These are phyloP conservation scores for Paspalum notatum DNA, from an alignment of 176 grass and related monocot species.

Conservation along the genomic window DNA sequence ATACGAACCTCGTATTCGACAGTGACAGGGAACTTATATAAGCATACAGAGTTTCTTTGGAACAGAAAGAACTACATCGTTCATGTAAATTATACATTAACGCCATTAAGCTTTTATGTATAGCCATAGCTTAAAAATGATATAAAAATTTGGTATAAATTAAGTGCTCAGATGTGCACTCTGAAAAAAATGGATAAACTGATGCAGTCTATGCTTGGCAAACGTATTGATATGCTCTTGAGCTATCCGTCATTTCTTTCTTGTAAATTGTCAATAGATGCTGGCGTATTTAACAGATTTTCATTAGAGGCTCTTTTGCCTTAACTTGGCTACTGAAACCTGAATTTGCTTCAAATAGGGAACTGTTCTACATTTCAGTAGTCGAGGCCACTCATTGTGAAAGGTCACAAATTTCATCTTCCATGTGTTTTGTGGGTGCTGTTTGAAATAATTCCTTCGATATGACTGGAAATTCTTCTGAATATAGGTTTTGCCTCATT, in stretches of 20 bases:
- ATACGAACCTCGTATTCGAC: background rate
- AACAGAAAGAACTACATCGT: background rate
- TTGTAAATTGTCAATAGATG: background rate
- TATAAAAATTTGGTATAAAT: constrained; percentile 4
- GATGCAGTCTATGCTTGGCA: background rate
- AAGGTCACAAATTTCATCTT: background rate
- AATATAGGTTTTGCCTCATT: too few relatives aligned
- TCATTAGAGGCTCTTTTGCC: background rate
- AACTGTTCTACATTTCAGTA: constrained; percentile 1
- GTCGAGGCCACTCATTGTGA: constrained; percentile 10
- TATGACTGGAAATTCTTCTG: constrained; percentile 2
- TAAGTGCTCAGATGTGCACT: background rate
- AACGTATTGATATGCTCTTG: background rate
- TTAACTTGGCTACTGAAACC: background rate
- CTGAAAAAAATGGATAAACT: background rate
- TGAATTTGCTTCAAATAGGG: background rate
- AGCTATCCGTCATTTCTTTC: background rate
- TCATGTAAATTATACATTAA: background rate
- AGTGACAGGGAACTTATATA: background rate
- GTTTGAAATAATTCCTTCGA: background rate
- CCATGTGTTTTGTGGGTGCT: background rate
- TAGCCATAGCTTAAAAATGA: background rate
- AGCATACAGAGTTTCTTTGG: background rate
- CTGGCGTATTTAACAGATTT: background rate
- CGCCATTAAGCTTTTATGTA: constrained; percentile 3